These are phyloP conservation scores for Arthrinium puccinioides DNA, from an alignment of 2,329 filamentous ascomycete species.

Conservation along the genomic window DNA sequence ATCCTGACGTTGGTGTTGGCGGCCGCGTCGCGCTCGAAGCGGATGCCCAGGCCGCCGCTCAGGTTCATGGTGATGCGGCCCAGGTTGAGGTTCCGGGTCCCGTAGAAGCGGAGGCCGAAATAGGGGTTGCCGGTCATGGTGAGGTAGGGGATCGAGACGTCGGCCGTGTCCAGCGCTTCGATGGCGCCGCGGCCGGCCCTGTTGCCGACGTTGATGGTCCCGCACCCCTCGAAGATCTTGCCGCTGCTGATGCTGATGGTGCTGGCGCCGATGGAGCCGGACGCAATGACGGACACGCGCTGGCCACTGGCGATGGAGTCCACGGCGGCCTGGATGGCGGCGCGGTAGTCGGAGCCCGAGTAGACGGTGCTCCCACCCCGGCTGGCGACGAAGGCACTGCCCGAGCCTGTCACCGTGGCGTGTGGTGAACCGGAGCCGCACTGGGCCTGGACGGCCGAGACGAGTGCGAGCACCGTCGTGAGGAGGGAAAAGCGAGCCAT, in stretches of 20 bases:
- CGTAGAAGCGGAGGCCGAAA: constrained; percentile 49
- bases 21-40: constrained; percentile 48
- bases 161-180: constrained; percentile 38
- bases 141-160: constrained; percentile 47
- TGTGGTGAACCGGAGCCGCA: constrained; percentile 16
- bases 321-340: constrained; percentile 46
- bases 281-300: constrained; percentile 45
- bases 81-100: constrained; percentile 37
- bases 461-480: constrained; percentile 32
- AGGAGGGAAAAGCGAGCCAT: constrained; percentile 21
- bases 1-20: constrained; percentile 47
- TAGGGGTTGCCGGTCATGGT: constrained; percentile 51
- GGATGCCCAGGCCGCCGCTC: constrained; percentile 45
- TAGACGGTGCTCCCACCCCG: constrained; percentile 38
- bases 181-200: constrained; percentile 43
- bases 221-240: constrained; percentile 52
- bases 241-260: constrained; percentile 43
- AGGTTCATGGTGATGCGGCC: constrained; percentile 49
- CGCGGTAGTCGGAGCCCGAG: constrained; percentile 43
- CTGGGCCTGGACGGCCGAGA: constrained; percentile 25
- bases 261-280: constrained; percentile 45
- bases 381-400: constrained; percentile 13
- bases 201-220: constrained; percentile 41
- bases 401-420: constrained; percentile 14
- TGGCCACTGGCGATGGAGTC: constrained; percentile 44